phyloP scores from a whole-genome alignment of 1,284 basidiomycete species.

The Pyrrhoderma lamaoense region DNA sequence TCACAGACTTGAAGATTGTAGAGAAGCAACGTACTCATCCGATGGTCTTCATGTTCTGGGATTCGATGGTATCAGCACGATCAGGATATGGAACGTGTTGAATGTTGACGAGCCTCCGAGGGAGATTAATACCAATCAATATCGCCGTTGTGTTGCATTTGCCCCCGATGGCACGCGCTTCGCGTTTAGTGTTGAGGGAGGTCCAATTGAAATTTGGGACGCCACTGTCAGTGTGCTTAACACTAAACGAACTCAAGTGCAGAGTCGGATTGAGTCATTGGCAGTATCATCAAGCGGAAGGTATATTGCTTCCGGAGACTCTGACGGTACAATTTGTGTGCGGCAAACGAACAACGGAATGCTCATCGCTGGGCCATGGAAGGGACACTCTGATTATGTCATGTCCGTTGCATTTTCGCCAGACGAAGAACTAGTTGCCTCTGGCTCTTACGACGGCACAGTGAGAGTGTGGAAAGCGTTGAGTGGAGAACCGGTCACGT shows the following conservation, averaged over 20 bases:
- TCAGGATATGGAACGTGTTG: slow-evolving; percentile 11
- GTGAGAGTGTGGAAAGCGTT: background rate
- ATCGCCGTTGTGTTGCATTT: slow-evolving; percentile 15
- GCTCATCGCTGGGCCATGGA: background rate
- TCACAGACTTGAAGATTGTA: too few species aligned
- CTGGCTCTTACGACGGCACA: background rate
- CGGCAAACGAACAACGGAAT: background rate
- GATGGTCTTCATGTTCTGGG: too few species aligned
- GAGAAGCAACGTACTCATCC: too few species aligned
- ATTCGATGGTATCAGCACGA: too few species aligned
- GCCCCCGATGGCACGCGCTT: slow-evolving; percentile 32
- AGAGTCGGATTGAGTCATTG: background rate
- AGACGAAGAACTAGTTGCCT: background rate
- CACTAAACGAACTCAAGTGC: too few species aligned
- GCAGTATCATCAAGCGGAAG: slow-evolving; percentile 1
- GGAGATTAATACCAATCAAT: slow-evolving; percentile 7
- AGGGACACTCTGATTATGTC: background rate
- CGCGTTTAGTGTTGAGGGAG: too few species aligned
- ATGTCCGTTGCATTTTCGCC: background rate
- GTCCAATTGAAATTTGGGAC: too few species aligned
- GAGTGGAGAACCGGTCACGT: too few species aligned
- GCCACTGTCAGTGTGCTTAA: too few species aligned
- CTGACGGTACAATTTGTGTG: background rate
- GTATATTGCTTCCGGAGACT: background rate
- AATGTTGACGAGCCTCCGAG: background rate